phyloP scores from a whole-genome alignment of 306 rosid species.

The Prunus mira region DNA sequence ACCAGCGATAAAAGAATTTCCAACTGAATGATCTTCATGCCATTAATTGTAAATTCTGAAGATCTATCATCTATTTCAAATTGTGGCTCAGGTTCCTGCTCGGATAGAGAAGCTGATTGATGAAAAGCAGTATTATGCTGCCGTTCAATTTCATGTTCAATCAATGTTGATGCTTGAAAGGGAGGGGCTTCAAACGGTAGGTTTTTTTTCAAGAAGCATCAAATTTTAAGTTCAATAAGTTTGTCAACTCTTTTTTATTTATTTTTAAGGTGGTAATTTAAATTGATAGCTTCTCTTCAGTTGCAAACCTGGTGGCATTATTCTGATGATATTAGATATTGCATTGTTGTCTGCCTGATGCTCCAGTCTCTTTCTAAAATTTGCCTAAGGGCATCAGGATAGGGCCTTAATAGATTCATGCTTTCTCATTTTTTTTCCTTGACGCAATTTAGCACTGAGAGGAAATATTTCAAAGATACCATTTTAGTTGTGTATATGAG shows the following conservation, averaged over 20 bases:
- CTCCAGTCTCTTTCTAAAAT: background rate
- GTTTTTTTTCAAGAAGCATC: constrained; percentile 5
- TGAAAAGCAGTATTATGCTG: constrained; percentile 94
- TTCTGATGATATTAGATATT: constrained; percentile 1
- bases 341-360: constrained; percentile 3
- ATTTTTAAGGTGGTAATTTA: background rate
- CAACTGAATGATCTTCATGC: background rate
- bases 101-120: constrained; percentile 86
- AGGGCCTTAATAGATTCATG: background rate
- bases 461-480: constrained; percentile 10
- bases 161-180: constrained; percentile 91
- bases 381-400: constrained; percentile 2
- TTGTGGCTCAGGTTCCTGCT: constrained; percentile 78
- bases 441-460: background rate
- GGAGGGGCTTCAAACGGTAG: constrained; percentile 91
- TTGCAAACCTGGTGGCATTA: background rate
- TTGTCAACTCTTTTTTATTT: constrained; percentile 29
- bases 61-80: constrained; percentile 26
- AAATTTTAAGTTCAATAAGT: constrained; percentile 60
- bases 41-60: background rate
- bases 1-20: background rate
- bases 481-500: constrained; percentile 10
- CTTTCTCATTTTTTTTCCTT: background rate
- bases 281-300: background rate
- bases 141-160: constrained; percentile 89